Evolutionary conservation across 352 stramenopile genomes (phyloP).

Genomic region (Phytophthora tentaculata): DNA sequence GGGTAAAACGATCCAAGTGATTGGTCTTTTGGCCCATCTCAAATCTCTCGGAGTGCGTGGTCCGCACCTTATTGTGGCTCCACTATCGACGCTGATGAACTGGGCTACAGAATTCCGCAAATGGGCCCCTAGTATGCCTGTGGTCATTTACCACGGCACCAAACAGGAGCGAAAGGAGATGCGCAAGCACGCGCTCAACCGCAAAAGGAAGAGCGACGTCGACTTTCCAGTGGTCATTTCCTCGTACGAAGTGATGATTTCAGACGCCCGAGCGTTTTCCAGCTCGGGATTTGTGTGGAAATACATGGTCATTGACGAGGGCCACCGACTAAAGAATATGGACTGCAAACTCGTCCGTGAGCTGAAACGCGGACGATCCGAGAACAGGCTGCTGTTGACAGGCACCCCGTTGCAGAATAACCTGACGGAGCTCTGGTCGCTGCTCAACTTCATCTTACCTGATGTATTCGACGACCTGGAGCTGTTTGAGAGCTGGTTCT

Average conservation of each 20-base stretch:
- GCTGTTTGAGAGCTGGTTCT: constrained; percentile 99
- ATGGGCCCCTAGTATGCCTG: constrained; percentile 92
- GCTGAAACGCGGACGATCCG: constrained; percentile 92
- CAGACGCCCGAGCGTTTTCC: constrained; percentile 70
- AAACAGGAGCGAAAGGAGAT: constrained; percentile 53
- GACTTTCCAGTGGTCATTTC: constrained; percentile 90
- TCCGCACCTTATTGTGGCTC: constrained; percentile 98
- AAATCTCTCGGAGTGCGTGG: constrained; percentile 89
- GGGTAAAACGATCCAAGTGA: constrained; percentile 93
- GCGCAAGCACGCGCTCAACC: constrained; percentile 55
- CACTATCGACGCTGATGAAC: constrained; percentile 98
- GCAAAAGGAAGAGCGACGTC: constrained; percentile 54
- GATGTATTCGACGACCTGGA: constrained; percentile 98
- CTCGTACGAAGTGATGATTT: constrained; percentile 89
- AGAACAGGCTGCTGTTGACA: constrained; percentile 95
- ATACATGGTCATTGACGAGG: constrained; percentile 98
- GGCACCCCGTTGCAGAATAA: constrained; percentile 99
- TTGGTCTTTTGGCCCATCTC: constrained; percentile 94
- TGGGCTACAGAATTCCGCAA: constrained; percentile 94
- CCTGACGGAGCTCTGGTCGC: constrained; percentile 97
- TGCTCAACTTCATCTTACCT: constrained; percentile 98
- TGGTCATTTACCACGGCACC: constrained; percentile 97
- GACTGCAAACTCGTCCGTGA: constrained; percentile 95
- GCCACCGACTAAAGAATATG: constrained; percentile 98
- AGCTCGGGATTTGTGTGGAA: constrained; percentile 84